Evolutionary conservation across 371 early-diverging fungal species (phyloP), one percentile per base, ranked within the genome.

Genomic region (Lichtheimia ramosa): DNA sequence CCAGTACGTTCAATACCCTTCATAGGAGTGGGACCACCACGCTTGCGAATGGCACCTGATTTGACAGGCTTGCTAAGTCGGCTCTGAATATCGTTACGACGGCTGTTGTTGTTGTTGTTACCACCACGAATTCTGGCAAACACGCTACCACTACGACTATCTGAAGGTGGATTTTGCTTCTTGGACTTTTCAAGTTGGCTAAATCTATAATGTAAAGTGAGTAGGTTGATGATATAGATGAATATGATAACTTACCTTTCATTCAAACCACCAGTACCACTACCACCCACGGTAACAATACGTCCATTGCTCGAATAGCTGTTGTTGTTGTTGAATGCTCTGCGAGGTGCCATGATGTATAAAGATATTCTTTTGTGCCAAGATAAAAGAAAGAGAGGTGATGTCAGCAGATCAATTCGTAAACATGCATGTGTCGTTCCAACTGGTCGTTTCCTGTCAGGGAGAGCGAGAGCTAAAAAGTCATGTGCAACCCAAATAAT

Each of bases 261-360:
- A 56, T 78, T 78, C 49, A 78, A 63, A 46, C 79, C 79, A 50
- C 71, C 79, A 46, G 75, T 74, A 48, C 69, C 79, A 57, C 41
- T 49, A 43, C 56, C 62, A 50, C 62, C 62, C 20, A 62, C 28
- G 16, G 51, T 62, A 2, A 62, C 62, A 16, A 51, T 28, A 18
- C 62, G 62, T 5, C 62, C 56, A 5, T 43, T 43, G 18, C 18
- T 43, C 43, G 43, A 43, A 10, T 43, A 43, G 25, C 27, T 23
- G 27, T 55, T 61, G 59, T 51, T 52, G 34, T 21, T 20, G 50
- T 50, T 48, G 58, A n/a, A 61, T n/a, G 51, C 16, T 59, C 59
- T 51, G 41, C 59, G 59, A 50, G 62, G 62, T 56, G 62, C 62
- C 62, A 62, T 62, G 39, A 25, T 25, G 5, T 53, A 20, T 13